Evolutionary conservation across 441 rosid genomes (phyloP), one percentile per base, ranked within the genome.

Genomic region (Monsonia emarginata): DNA sequence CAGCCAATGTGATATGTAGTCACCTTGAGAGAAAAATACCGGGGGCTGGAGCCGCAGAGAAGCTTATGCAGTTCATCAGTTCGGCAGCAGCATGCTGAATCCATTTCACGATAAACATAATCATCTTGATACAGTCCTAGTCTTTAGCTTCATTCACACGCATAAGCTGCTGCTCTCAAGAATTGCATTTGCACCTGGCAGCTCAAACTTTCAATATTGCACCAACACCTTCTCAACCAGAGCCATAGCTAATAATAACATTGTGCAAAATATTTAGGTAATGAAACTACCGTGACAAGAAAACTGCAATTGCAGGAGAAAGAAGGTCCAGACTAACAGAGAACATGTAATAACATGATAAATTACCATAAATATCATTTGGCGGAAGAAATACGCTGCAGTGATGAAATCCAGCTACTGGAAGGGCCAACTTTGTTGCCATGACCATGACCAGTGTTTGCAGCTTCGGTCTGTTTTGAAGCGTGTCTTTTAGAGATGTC

Each of bases 321-420:
- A 3, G 66, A 24, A 36, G 31, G 48, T 48, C 61, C 75, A 70
- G 67, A 73, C 32, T 72, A 65, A 70, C 42, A 65, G 10, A 52
- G 30, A 65, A 56, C n/a, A n/a, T n/a, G n/a, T n/a, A n/a, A 30
- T 65, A 74, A 65, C 59, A 24, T 58, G 59, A 69, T 59, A 44
- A 70, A 65, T 76, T 81, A 84, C 86, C 80, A 59, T 73, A 65
- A 21, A 30, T 64, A 76, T 89, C 84, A 88, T 78, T 91, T 91
- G 10, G 85, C 79, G 54, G 89, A 85, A 74, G 85, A 84, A 74
- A 83, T 68, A 58, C 85, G 86, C 66, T 81, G 93, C 79, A 88
- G 80, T 60, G 98, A 83, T 27, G 91, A 82, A 70, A 85, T 85
- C 90, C 88, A 87, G 78, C 87, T 81, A 66, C 78, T 77, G 26